These are phyloP conservation scores for Hypoxylon subgilvum DNA, from an alignment of 495 filamentous ascomycete species.

Conservation along the genomic window DNA sequence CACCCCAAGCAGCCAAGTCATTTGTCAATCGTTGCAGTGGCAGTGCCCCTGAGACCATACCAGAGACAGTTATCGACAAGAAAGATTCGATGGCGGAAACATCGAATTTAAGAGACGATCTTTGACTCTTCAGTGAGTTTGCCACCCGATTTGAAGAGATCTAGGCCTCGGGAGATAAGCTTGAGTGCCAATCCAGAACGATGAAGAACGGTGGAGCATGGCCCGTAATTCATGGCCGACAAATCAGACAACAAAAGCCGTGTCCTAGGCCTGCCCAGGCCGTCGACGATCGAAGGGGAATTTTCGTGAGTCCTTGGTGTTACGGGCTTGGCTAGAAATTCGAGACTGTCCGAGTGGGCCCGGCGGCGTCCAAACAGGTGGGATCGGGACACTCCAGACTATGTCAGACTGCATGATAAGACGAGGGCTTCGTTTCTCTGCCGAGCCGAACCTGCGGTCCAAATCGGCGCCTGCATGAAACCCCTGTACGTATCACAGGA, in stretches of 20 bases:
- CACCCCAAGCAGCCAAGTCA: too few relatives aligned
- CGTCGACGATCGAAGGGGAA: slow-evolving; percentile 7
- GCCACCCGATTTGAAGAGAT: slow-evolving; percentile 17
- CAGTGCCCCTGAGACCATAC: neutral
- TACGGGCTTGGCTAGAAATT: slow-evolving; percentile 25
- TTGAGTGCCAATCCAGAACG: slow-evolving; percentile 14
- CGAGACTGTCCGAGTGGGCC: slow-evolving; percentile 23
- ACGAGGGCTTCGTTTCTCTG: slow-evolving; percentile 20
- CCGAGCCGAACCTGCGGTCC: slow-evolving; percentile 17
- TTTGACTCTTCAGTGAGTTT: slow-evolving; percentile 2
- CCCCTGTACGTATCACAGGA: slow-evolving; percentile 19
- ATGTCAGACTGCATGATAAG: slow-evolving; percentile 32
- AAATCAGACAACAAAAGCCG: slow-evolving; percentile 7
- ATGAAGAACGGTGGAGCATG: slow-evolving; percentile 3
- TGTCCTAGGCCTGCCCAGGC: slow-evolving; percentile 2
- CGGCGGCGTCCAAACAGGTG: slow-evolving; percentile 20
- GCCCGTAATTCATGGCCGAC: slow-evolving; percentile 4
- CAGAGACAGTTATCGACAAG: neutral
- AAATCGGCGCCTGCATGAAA: slow-evolving; percentile 24
- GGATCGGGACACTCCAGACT: slow-evolving; percentile 11
- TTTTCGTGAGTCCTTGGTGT: slow-evolving; percentile 10
- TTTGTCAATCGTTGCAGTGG: neutral
- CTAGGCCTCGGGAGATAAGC: slow-evolving; percentile 13
- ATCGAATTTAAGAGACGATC: slow-evolving; percentile 17
- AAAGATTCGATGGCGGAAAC: slow-evolving; percentile 3